These are phyloP conservation scores for Vickermania ingenoplastis DNA, from an alignment of 208 protist species.

Conservation along the genomic window DNA sequence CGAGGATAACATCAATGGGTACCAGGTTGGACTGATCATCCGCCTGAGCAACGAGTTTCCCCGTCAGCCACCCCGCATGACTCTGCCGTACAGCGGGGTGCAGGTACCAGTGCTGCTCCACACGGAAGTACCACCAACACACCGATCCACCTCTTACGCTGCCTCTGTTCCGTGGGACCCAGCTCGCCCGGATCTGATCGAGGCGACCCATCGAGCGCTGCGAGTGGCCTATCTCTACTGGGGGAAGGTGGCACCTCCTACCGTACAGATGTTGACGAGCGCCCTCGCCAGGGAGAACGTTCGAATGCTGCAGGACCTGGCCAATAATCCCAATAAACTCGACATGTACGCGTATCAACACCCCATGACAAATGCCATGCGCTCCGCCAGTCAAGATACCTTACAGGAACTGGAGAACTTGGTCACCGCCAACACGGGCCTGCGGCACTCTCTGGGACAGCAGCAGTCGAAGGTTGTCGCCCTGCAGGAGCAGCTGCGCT, in stretches of 20 bases:
- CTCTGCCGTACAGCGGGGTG: neutral
- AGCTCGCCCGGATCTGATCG: slow-evolving; percentile 31
- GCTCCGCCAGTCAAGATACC: slow-evolving; percentile 39
- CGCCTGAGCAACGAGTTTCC: neutral
- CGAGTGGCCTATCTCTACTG: slow-evolving; percentile 48
- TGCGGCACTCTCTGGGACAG: slow-evolving; percentile 36
- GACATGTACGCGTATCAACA: slow-evolving; percentile 83
- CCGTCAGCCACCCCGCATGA: neutral
- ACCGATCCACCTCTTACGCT: slow-evolving; percentile 22
- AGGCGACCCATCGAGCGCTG: slow-evolving; percentile 68
- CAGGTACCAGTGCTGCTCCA: neutral
- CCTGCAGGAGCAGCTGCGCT: slow-evolving; percentile 36
- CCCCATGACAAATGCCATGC: slow-evolving; percentile 71
- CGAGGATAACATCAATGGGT: neutral
- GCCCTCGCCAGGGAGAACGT: slow-evolving; percentile 45
- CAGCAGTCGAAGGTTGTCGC: slow-evolving; percentile 36
- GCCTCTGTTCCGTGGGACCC: slow-evolving; percentile 40
- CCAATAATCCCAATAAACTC: slow-evolving; percentile 64
- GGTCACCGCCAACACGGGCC: slow-evolving; percentile 32
- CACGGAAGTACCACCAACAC: slow-evolving; percentile 22
- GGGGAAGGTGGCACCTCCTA: slow-evolving; percentile 58
- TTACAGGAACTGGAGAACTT: slow-evolving; percentile 50
- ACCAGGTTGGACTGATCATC: neutral
- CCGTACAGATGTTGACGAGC: slow-evolving; percentile 27
- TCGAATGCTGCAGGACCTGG: slow-evolving; percentile 51